Conservation (phyloP, 1,284 basidiomycete genomes). For the Paramarasmius palmivorus region DNA sequence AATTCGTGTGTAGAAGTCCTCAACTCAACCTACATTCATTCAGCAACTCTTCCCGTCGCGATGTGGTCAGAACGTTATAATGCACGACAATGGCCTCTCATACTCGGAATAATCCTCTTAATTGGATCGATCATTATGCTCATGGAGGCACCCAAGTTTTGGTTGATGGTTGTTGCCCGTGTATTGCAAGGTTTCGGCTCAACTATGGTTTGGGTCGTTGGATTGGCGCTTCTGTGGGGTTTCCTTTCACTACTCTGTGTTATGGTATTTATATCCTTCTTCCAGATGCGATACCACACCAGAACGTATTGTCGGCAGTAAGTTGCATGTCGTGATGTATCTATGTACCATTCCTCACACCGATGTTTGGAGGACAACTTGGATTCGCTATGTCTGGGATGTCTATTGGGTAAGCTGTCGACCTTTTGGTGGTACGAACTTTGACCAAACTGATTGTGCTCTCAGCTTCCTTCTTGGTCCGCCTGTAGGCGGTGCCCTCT, state of each 20-base stretch:
- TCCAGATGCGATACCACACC: slow-evolving; percentile 69
- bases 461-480: slow-evolving; percentile 57
- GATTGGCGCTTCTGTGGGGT: slow-evolving; percentile 65
- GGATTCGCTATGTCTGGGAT: slow-evolving; percentile 74
- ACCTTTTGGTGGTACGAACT: not conserved
- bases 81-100: slow-evolving; percentile 56
- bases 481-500: slow-evolving; percentile 73
- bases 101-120: slow-evolving; percentile 59
- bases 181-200: slow-evolving; percentile 75
- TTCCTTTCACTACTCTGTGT: not conserved
- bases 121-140: slow-evolving; percentile 67
- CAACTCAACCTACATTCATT: not conserved
- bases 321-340: slow-evolving; percentile 25
- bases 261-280: slow-evolving; percentile 4
- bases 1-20: not conserved
- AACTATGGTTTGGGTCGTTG: slow-evolving; percentile 76
- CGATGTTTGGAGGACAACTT: slow-evolving; percentile 53
- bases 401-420: slow-evolving; percentile 54
- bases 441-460: not conserved
- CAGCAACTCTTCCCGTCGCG: slow-evolving; percentile 73
- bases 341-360: not conserved
- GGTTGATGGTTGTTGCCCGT: slow-evolving; percentile 73
- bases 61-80: slow-evolving; percentile 63
- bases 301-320: slow-evolving; percentile 58
- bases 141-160: slow-evolving; percentile 73